These are phyloP conservation scores for Coniferiporia sulphurascens DNA, from an alignment of 1,284 basidiomycete genomes.

Conservation along the genomic window DNA sequence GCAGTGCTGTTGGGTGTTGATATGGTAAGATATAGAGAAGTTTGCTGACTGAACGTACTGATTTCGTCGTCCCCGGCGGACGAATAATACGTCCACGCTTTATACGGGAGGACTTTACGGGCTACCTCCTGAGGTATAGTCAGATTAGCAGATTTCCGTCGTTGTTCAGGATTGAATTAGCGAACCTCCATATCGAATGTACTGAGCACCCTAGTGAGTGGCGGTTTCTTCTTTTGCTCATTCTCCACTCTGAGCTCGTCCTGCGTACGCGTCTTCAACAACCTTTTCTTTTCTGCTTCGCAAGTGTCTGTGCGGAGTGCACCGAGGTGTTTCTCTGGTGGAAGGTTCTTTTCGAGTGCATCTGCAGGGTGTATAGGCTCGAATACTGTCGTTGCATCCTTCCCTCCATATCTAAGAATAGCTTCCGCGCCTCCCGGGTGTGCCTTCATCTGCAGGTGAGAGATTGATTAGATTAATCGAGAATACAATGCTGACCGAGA, in stretches of 20 bases:
- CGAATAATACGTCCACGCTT: conserved; percentile 77
- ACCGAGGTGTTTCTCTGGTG: conserved; percentile 40
- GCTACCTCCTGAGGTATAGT: conserved; percentile 46
- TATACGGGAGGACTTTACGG: conserved; percentile 61
- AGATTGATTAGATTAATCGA: background rate
- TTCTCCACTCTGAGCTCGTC: conserved; percentile 68
- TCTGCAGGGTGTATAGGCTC: conserved; percentile 63
- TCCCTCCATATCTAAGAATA: conserved; percentile 68
- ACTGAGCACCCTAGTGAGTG: conserved; percentile 63
- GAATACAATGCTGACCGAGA: conserved; percentile 30
- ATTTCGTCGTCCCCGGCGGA: conserved; percentile 81
- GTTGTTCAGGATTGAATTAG: background rate
- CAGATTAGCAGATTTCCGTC: background rate
- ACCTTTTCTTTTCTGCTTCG: conserved; percentile 29
- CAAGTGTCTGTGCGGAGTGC: background rate
- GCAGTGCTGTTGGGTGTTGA: conserved; percentile 38
- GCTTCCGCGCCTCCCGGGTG: conserved; percentile 44
- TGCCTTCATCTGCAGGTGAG: background rate
- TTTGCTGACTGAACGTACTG: conserved; percentile 40
- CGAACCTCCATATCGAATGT: conserved; percentile 74
- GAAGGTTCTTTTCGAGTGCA: conserved; percentile 57
- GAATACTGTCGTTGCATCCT: conserved; percentile 69
- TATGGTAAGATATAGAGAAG: conserved; percentile 11
- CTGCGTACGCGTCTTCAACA: conserved; percentile 49
- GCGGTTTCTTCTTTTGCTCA: conserved; percentile 57